Percentiles rank a stretch among this genome's conserved stretches.
These are phyloP conservation scores for Solanum sejunctum DNA, from an alignment of 257 asterid species.

Conservation along the genomic window DNA sequence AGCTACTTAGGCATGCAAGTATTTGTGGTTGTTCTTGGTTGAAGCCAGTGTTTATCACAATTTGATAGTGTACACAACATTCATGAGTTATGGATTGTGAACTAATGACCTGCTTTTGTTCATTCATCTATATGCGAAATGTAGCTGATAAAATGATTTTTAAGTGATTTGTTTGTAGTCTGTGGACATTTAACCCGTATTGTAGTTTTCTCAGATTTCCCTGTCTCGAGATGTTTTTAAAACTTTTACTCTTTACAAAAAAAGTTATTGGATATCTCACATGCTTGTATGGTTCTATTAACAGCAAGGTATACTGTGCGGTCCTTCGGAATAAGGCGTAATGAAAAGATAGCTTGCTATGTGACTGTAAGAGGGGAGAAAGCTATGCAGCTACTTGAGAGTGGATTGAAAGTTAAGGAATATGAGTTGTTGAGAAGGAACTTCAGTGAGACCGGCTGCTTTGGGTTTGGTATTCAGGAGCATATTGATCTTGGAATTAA, in stretches of 20 bases:
- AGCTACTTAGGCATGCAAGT: neutral
- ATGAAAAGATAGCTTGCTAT: constrained; percentile 68
- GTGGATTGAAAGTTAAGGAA: constrained; percentile 62
- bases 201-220: neutral
- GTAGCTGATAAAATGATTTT: neutral
- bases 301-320: constrained; percentile 70
- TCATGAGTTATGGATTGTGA: neutral
- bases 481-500: constrained; percentile 82
- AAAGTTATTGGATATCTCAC: neutral
- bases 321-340: constrained; percentile 68
- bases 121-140: neutral
- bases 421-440: constrained; percentile 51
- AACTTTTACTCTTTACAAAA: neutral
- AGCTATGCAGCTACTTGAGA: constrained; percentile 62
- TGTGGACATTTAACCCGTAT: neutral
- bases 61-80: neutral
- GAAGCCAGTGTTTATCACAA: neutral
- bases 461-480: constrained; percentile 78
- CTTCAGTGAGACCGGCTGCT: constrained; percentile 69
- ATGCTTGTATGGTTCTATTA: neutral
- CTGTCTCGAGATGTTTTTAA: neutral
- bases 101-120: neutral
- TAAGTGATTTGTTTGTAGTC: neutral
- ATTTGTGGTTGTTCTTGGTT: neutral
- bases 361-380: constrained; percentile 60